Conservation (phyloP, 2,329 filamentous ascomycete genomes). For the Colletotrichum nymphaeae region DNA sequence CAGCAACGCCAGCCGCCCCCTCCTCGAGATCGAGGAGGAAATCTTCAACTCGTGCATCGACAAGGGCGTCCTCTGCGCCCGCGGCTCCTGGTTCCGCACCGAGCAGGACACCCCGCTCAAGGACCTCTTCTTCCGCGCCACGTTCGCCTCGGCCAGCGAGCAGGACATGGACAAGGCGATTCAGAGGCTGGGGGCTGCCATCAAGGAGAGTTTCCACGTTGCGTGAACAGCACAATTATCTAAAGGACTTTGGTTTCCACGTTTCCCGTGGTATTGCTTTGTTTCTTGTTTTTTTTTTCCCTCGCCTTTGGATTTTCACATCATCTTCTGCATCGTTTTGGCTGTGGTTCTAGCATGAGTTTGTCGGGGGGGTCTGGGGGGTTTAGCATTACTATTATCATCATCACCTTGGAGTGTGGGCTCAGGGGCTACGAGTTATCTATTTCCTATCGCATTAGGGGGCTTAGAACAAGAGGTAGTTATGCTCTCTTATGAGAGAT, state of each 20-base stretch:
- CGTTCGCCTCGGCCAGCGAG: constrained; percentile 83
- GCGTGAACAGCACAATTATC: constrained; percentile 32
- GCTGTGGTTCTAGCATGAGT: background rate
- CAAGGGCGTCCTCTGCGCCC: constrained; percentile 81
- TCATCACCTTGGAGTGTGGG: background rate
- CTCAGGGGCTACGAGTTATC: background rate
- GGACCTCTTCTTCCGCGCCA: constrained; percentile 88
- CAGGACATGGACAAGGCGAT: constrained; percentile 80
- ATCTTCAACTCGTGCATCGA: constrained; percentile 84
- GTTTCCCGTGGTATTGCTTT: background rate
- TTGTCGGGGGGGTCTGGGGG: background rate
- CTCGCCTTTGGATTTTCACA: background rate
- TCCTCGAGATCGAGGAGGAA: constrained; percentile 82
- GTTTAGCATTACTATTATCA: background rate
- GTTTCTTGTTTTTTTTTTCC: background rate
- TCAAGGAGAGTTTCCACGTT: constrained; percentile 68
- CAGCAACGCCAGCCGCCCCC: constrained; percentile 56
- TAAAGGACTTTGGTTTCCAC: no score
- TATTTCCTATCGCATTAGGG: background rate
- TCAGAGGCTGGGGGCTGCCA: constrained; percentile 78
- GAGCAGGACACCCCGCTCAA: constrained; percentile 70
- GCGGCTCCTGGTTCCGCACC: constrained; percentile 92
- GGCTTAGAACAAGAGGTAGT: background rate
- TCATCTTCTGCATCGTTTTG: background rate
- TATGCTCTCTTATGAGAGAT: background rate